phyloP scores from a whole-genome alignment of 1,284 basidiomycete species.

The Pyrrhoderma lamaoense region DNA sequence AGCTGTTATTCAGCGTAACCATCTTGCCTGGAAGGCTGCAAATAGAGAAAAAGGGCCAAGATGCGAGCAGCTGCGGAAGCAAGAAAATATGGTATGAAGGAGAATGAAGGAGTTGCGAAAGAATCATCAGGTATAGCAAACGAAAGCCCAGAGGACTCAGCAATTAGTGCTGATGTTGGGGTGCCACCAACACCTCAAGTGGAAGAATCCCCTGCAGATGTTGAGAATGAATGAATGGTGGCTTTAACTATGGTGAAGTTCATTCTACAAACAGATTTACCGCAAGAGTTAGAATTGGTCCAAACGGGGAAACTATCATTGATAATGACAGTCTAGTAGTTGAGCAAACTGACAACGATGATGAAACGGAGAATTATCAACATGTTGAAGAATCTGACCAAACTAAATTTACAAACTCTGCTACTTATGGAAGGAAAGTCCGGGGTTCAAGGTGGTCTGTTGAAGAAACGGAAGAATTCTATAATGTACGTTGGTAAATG shows the following conservation, averaged over 20 bases:
- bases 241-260: conserved; percentile 61
- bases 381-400: conserved; percentile 79
- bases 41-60: conserved; percentile 56
- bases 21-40: conserved; percentile 56
- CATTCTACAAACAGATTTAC: conserved; percentile 64
- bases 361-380: conserved; percentile 62
- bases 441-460: conserved; percentile 76
- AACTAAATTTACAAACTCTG: conserved; percentile 81
- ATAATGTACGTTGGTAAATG: conserved; percentile 47
- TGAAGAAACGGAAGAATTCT: conserved; percentile 83
- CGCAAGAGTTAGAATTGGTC: conserved; percentile 74
- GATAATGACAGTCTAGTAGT: conserved; percentile 76
- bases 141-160: conserved; percentile 14
- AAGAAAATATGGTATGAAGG: conserved; percentile 59
- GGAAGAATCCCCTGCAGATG: no score
- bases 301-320: conserved; percentile 74
- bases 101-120: conserved; percentile 35
- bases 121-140: conserved; percentile 15
- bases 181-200: no score
- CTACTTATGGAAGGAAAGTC: conserved; percentile 69
- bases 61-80: conserved; percentile 58
- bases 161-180: conserved; percentile 8
- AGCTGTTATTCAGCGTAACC: conserved; percentile 57
- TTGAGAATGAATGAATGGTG: conserved; percentile 34
- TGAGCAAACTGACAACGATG: conserved; percentile 44